Percentiles rank a stretch among this genome's conserved stretches.
phyloP scores from a whole-genome alignment of 495 filamentous ascomycete genomes.

The Staphylotrichum longicolle region DNA sequence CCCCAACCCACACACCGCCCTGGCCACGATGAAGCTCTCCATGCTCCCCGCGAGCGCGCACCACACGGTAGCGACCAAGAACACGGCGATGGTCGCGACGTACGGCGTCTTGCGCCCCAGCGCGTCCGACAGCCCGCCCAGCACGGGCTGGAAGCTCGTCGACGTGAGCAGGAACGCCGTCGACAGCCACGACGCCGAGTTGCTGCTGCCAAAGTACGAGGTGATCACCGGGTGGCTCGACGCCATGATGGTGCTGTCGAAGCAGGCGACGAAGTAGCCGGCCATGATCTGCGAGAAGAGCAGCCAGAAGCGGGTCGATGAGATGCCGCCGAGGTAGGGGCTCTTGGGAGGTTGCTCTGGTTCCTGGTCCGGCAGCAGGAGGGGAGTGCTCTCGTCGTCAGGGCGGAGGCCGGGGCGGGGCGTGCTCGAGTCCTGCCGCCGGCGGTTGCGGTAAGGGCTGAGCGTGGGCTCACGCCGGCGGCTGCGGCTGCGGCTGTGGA shows the following conservation, averaged over 20 bases:
- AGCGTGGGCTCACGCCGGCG: conserved; percentile 2
- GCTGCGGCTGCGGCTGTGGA: conserved; percentile 6
- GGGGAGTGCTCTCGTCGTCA: conserved; percentile 22
- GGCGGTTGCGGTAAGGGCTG: conserved; percentile 13
- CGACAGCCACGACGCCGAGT: conserved; percentile 76
- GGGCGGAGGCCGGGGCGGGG: not conserved
- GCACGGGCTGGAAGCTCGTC: conserved; percentile 70
- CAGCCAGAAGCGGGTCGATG: conserved; percentile 38
- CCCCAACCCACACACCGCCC: conserved; percentile 71
- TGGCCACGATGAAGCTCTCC: conserved; percentile 66
- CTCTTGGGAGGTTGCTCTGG: not conserved
- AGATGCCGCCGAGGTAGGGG: conserved; percentile 39
- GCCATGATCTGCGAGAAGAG: conserved; percentile 40
- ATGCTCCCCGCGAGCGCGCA: conserved; percentile 71
- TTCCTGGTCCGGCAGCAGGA: conserved; percentile 7
- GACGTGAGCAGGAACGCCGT: conserved; percentile 76
- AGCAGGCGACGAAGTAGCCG: conserved; percentile 48
- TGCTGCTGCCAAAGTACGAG: conserved; percentile 70
- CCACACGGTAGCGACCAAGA: conserved; percentile 66
- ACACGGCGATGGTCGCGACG: conserved; percentile 60
- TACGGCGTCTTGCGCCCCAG: conserved; percentile 70
- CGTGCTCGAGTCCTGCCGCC: not conserved
- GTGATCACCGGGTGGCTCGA: conserved; percentile 80
- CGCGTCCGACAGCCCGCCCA: conserved; percentile 69
- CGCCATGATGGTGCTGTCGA: conserved; percentile 79